Evolutionary conservation across 768 basidiomycete species (phyloP).

Genomic region (Boletus rex-veris): DNA sequence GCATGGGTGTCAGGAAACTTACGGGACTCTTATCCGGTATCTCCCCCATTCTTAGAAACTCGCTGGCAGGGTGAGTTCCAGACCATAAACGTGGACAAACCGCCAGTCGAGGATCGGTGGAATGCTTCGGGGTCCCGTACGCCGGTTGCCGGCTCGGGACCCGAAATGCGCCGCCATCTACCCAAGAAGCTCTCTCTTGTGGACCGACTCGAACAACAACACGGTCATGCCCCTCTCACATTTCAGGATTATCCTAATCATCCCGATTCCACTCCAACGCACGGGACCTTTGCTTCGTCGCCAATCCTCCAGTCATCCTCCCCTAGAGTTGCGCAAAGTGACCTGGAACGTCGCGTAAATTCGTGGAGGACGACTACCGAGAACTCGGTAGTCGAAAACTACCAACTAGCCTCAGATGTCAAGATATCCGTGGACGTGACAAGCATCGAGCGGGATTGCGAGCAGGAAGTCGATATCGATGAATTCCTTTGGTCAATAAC

Average conservation of each 20-base stretch:
- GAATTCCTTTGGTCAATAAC: slow-evolving; percentile 68
- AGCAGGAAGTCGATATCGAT: slow-evolving; percentile 39
- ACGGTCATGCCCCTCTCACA: slow-evolving; percentile 38
- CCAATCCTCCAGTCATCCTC: slow-evolving; percentile 64
- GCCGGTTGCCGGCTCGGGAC: slow-evolving; percentile 12
- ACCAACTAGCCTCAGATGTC: slow-evolving; percentile 16
- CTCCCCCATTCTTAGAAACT: slow-evolving; percentile 38
- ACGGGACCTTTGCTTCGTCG: slow-evolving; percentile 42
- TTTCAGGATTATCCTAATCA: slow-evolving; percentile 7
- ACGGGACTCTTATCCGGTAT: slow-evolving; percentile 41
- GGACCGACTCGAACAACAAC: slow-evolving; percentile 51
- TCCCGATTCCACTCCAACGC: slow-evolving; percentile 15
- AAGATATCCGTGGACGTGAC: slow-evolving; percentile 12
- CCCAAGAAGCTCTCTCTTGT: slow-evolving; percentile 69
- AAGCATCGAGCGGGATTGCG: slow-evolving; percentile 15
- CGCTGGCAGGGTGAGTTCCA: slow-evolving; percentile 53
- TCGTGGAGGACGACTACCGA: slow-evolving; percentile 64
- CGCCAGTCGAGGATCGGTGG: slow-evolving; percentile 35
- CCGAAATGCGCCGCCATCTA: slow-evolving; percentile 44
- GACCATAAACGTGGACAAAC: slow-evolving; percentile 41
- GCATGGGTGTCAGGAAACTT: slow-evolving; percentile 60
- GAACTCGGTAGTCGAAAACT: slow-evolving; percentile 41
- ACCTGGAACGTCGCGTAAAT: slow-evolving; percentile 55
- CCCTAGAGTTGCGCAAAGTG: slow-evolving; percentile 48
- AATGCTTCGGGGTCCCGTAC: slow-evolving; percentile 26